Percentiles rank a stretch among this genome's conserved stretches.
phyloP scores from a whole-genome alignment of 2,329 filamentous ascomycete species.

The Colletotrichum sp. region DNA sequence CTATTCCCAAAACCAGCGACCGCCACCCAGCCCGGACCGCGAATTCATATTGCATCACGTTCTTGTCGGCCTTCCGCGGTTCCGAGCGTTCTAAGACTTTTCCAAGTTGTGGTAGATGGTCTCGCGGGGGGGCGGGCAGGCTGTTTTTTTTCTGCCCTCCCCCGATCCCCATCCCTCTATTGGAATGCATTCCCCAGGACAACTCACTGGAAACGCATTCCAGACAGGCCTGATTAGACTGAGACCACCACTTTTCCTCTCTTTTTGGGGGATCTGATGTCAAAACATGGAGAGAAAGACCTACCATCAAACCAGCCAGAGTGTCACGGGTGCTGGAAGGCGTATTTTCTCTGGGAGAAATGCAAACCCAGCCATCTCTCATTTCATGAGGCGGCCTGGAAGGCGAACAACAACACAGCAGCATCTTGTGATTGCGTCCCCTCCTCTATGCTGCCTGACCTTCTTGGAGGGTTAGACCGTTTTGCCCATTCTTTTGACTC shows the following conservation, averaged over 20 bases:
- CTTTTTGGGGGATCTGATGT: neutral
- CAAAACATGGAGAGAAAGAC: neutral
- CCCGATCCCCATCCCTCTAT: conserved; percentile 1
- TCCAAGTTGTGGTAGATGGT: neutral
- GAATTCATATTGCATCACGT: conserved; percentile 17
- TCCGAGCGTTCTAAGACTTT: neutral
- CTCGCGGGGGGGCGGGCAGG: neutral
- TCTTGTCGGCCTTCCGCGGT: neutral
- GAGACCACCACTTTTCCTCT: neutral
- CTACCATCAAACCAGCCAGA: neutral
- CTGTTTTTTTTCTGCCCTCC: neutral
- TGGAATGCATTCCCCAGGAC: conserved; percentile 13
- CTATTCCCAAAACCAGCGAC: conserved; percentile 4
- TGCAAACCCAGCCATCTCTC: neutral
- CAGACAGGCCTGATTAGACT: conserved; percentile 8
- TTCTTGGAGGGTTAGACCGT: neutral
- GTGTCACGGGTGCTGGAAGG: neutral
- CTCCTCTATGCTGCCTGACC: neutral
- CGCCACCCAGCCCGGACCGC: neutral
- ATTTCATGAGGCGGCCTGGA: neutral
- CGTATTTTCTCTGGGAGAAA: neutral
- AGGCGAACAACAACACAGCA: neutral
- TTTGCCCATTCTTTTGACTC: neutral
- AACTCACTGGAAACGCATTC: conserved; percentile 11
- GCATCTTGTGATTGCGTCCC: neutral